These are phyloP conservation scores for Pseudozyma tsukubaensis DNA, from an alignment of 1,284 basidiomycete genomes.

Conservation along the genomic window DNA sequence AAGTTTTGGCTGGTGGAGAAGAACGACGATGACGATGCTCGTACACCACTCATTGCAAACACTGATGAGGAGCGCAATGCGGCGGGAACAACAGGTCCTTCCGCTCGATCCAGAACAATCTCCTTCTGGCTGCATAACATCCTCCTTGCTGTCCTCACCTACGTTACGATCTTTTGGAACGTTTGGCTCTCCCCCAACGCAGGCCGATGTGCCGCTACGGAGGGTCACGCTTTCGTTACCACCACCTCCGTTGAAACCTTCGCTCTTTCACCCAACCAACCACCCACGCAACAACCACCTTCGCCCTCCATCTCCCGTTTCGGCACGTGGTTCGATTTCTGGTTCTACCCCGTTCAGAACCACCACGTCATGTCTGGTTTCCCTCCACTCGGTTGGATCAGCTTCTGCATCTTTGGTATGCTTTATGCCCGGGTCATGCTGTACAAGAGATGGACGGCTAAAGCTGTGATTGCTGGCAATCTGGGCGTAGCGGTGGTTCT, in stretches of 20 bases:
- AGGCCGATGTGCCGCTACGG: conserved; percentile 29
- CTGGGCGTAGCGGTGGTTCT: conserved; percentile 25
- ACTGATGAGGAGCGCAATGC: not conserved
- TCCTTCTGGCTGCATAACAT: conserved; percentile 47
- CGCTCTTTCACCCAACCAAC: conserved; percentile 2
- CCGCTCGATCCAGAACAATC: conserved; percentile 6
- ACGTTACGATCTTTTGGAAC: conserved; percentile 47
- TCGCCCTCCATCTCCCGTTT: conserved; percentile 5
- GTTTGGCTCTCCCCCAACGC: conserved; percentile 44
- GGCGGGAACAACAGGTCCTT: not conserved
- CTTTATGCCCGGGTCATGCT: conserved; percentile 55
- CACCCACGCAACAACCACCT: not conserved
- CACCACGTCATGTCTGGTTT: conserved; percentile 48
- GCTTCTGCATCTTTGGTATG: conserved; percentile 55
- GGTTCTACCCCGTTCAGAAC: conserved; percentile 43
- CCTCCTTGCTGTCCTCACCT: conserved; percentile 25
- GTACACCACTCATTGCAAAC: conserved; percentile 2
- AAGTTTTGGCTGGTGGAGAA: not conserved
- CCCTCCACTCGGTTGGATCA: conserved; percentile 57
- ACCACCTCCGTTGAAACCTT: conserved; percentile 11
- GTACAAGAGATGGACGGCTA: conserved; percentile 15
- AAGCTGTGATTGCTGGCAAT: conserved; percentile 20
- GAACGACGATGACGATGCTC: not conserved
- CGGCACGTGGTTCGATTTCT: conserved; percentile 49
- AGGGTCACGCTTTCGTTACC: not conserved